These are phyloP conservation scores for Lyophyllum atratum DNA, from an alignment of 768 basidiomycete species.

Conservation along the genomic window DNA sequence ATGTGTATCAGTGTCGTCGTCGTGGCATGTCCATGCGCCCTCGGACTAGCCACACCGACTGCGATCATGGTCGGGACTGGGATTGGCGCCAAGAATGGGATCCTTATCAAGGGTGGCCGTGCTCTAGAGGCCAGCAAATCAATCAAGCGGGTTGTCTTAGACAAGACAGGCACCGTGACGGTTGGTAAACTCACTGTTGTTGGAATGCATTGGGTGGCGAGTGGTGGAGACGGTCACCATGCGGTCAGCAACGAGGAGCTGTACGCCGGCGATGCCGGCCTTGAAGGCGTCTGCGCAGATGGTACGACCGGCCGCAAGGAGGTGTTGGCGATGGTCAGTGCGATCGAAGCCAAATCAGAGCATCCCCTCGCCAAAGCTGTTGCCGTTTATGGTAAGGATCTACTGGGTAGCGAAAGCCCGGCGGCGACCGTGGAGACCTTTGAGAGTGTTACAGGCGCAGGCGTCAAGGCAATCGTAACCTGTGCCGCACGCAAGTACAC, in stretches of 20 bases:
- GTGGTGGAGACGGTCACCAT: conserved; percentile 16
- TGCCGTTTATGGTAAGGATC: conserved; percentile 75
- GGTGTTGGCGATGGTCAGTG: conserved; percentile 79
- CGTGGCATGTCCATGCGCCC: conserved; percentile 96
- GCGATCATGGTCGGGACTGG: conserved; percentile 99
- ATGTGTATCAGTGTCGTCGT: conserved; percentile 98
- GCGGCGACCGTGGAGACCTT: conserved; percentile 69
- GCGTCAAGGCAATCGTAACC: conserved; percentile 71
- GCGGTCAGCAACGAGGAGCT: conserved; percentile 32
- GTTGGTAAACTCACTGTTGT: conserved; percentile 89
- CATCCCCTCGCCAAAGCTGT: conserved; percentile 96
- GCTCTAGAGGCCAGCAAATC: conserved; percentile 89
- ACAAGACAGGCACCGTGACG: conserved; percentile 98
- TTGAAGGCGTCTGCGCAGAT: conserved; percentile 57
- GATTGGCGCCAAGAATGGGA: conserved; percentile 94
- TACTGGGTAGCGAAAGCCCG: conserved; percentile 48
- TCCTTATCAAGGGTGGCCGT: conserved; percentile 95
- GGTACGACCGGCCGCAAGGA: conserved; percentile 59
- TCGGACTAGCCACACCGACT: conserved; percentile 95
- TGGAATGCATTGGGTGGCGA: conserved; percentile 73
- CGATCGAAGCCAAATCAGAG: conserved; percentile 90
- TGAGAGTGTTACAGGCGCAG: conserved; percentile 87
- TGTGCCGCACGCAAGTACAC: conserved; percentile 55
- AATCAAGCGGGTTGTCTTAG: conserved; percentile 82
- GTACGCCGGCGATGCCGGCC: conserved; percentile 43